Conservation (phyloP, 148 eudicot species). For the Silene uniflora region DNA sequence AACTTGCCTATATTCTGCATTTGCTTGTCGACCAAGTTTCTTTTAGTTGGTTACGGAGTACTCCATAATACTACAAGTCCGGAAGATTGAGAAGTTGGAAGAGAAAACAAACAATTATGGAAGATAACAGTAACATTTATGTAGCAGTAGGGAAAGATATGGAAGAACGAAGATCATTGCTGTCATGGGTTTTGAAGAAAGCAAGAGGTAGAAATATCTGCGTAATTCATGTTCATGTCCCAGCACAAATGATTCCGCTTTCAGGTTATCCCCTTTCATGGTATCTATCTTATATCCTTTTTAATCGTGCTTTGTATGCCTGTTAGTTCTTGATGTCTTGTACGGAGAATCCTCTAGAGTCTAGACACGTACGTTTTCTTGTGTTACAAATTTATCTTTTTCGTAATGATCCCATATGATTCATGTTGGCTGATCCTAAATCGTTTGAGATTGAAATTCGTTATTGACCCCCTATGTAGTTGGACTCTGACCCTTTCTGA, state of each 20-base stretch:
- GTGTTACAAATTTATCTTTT: too few relatives aligned
- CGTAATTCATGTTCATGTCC: constrained; percentile 39
- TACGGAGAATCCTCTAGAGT: background rate
- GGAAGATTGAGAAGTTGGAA: background rate
- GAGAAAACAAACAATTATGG: constrained; percentile 6
- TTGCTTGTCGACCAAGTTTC: background rate
- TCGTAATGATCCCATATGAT: background rate
- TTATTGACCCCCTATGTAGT: too few relatives aligned
- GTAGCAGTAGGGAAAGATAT: constrained; percentile 39
- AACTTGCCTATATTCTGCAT: background rate
- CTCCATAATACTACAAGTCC: background rate
- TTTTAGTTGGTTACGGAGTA: background rate
- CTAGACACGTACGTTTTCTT: background rate
- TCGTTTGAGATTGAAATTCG: background rate
- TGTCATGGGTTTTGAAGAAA: constrained; percentile 33
- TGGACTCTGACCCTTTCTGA: too few relatives aligned
- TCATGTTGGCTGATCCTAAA: background rate
- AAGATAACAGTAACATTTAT: constrained; percentile 38
- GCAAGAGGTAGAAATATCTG: constrained; percentile 32
- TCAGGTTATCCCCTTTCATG: constrained; percentile 20
- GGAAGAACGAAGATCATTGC: constrained; percentile 24
- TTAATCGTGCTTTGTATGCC: background rate
- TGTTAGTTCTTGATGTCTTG: background rate
- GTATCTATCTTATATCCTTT: background rate
- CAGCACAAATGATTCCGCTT: constrained; percentile 31